Percentiles rank a stretch among this genome's conserved stretches.
These are phyloP conservation scores for Podaxis sp. DNA, from an alignment of 768 basidiomycete genomes.

Conservation along the genomic window DNA sequence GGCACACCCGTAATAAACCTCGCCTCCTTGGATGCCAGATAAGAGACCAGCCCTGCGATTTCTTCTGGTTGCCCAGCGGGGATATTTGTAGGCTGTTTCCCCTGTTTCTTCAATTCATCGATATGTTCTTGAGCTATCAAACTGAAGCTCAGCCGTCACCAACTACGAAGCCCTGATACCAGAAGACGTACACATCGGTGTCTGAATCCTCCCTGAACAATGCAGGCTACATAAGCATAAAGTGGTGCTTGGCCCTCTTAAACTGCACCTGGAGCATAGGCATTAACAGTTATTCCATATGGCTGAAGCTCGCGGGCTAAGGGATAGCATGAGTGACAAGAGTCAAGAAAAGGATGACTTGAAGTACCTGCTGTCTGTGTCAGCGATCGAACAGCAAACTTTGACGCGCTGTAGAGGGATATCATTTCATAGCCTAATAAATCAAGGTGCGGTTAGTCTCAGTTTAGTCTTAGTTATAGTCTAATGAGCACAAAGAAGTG, in stretches of 20 bases:
- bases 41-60: constrained; percentile 21
- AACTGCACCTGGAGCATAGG: constrained; percentile 36
- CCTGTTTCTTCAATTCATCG: not conserved
- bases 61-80: constrained; percentile 13
- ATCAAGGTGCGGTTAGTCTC: not conserved
- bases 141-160: not conserved
- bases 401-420: constrained; percentile 32
- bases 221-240: not conserved
- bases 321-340: not conserved
- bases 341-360: not conserved
- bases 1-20: constrained; percentile 21
- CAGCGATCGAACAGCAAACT: constrained; percentile 40
- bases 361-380: constrained; percentile 37
- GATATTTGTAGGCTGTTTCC: not conserved
- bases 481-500: not conserved
- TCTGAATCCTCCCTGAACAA: not conserved
- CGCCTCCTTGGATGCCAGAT: constrained; percentile 20
- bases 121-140: not conserved
- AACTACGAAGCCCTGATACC: not conserved
- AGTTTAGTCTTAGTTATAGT: not conserved
- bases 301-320: constrained; percentile 36
- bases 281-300: constrained; percentile 42
- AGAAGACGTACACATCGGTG: not conserved
- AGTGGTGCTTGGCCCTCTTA: not conserved
- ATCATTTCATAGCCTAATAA: not conserved